phyloP scores from a whole-genome alignment of 768 basidiomycete genomes.

The Coprinellus aureogranulatus region DNA sequence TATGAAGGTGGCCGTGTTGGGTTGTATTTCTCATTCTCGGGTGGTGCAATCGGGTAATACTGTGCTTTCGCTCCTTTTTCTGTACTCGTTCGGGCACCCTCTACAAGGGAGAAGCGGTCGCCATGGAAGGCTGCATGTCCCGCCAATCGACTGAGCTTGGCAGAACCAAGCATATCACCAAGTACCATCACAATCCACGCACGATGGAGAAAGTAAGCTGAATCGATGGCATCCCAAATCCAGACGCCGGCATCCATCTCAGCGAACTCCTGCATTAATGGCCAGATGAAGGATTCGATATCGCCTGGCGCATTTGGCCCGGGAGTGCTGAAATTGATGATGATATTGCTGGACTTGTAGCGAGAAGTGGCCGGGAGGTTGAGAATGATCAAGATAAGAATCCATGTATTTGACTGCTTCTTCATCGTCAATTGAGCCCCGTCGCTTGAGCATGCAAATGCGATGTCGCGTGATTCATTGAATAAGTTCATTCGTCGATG shows the following conservation, averaged over 20 bases:
- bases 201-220: slow-evolving; percentile 20
- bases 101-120: slow-evolving; percentile 25
- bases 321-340: slow-evolving; percentile 20
- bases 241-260: slow-evolving; percentile 26
- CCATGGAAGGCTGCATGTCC: slow-evolving; percentile 28
- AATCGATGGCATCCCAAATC: slow-evolving; percentile 31
- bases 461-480: slow-evolving; percentile 19
- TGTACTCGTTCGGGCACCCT: slow-evolving; percentile 21
- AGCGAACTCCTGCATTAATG: slow-evolving; percentile 28
- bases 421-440: slow-evolving; percentile 30
- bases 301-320: slow-evolving; percentile 23
- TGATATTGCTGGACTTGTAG: slow-evolving; percentile 13
- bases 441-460: slow-evolving; percentile 23
- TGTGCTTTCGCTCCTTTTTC: slow-evolving; percentile 19
- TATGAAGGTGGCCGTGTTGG: slow-evolving; percentile 9
- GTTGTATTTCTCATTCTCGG: slow-evolving; percentile 22
- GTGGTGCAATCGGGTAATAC: slow-evolving; percentile 26
- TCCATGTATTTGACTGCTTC: slow-evolving; percentile 27
- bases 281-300: slow-evolving; percentile 20
- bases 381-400: slow-evolving; percentile 20
- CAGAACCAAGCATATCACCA: slow-evolving; percentile 33
- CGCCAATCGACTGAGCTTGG: slow-evolving; percentile 29
- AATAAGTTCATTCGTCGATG: slow-evolving; percentile 15
- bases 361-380: slow-evolving; percentile 20
- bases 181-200: slow-evolving; percentile 18